phyloP scores from a whole-genome alignment of 2,329 filamentous ascomycete species.

The Mariannaea elegans region DNA sequence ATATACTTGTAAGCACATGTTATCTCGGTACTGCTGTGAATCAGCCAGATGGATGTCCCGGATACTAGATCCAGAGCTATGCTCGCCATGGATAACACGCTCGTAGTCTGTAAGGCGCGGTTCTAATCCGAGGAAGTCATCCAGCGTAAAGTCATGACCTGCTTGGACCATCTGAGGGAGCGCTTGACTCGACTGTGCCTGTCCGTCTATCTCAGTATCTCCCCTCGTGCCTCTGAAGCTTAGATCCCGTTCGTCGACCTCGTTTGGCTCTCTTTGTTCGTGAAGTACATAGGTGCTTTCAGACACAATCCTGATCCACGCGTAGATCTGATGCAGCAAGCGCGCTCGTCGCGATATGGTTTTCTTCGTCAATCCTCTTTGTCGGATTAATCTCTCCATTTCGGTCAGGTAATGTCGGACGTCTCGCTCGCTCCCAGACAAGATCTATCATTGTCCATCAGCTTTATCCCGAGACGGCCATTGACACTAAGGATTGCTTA shows the following conservation, averaged over 20 bases:
- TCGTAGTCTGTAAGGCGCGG: slow-evolving; percentile 25
- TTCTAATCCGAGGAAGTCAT: slow-evolving; percentile 33
- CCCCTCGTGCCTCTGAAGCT: not conserved
- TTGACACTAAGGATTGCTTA: not conserved
- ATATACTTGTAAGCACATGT: slow-evolving; percentile 38
- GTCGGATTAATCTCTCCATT: slow-evolving; percentile 33
- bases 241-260: not conserved
- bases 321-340: slow-evolving; percentile 33
- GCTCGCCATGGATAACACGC: not conserved
- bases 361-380: slow-evolving; percentile 29
- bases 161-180: not conserved
- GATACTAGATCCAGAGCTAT: slow-evolving; percentile 21
- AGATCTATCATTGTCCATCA: slow-evolving; percentile 2
- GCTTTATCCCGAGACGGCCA: fast-evolving
- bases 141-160: slow-evolving; percentile 28
- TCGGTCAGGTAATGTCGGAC: slow-evolving; percentile 31
- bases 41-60: slow-evolving; percentile 33
- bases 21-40: slow-evolving; percentile 26
- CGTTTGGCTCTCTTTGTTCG: slow-evolving; percentile 22
- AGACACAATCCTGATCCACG: slow-evolving; percentile 37
- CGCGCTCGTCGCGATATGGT: slow-evolving; percentile 32
- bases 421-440: slow-evolving; percentile 29
- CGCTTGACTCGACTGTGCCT: not conserved
- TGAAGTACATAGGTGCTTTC: slow-evolving; percentile 31
- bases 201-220: not conserved